Evolutionary conservation across 192 early-diverging fungal genomes (phyloP), one percentile per base, ranked within the genome.

Genomic region (Diversispora eburnea): DNA sequence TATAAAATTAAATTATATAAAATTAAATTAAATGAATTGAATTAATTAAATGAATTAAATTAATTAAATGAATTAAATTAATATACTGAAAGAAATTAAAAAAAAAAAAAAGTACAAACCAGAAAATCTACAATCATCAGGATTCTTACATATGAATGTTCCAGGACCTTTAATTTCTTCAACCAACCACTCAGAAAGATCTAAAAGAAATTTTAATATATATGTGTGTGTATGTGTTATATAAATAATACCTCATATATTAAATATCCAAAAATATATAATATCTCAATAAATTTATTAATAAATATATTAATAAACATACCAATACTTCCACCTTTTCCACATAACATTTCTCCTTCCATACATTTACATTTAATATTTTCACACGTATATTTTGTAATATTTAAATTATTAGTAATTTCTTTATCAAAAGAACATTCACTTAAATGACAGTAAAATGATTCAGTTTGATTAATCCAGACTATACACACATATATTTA

Each of bases 381-480:
- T 22, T 86, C 70, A 77, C 95, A 97, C 10, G 76, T 72, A 75
- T 91, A 91, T 3, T 75, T 77, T 6, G 92, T 92, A 17, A 67
- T 70, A 68, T 90, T 89, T 42, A 72, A 55, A n/a, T 86, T 77
- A 64, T 83, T 80, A 33, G 78, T 80, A 25, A 75, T 79, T 69
- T 88, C 84, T 79, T 90, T 84, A 15, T 68, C 79, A 74, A 93
- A 90, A 4, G 76, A 60, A 75, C 95, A 97, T n/a, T 89, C 82
- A 66, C 87, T 82, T 43, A 97, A 77, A 60, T 90, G 81, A 77
- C 95, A 97, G 76, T 89, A 97, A 80, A 97, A 97, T n/a, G 92
- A 92, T 76, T 97, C 93, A 42, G 84, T 83, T 55, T 90, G 85
- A 54, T 87, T 92, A 5, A 91, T 87, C 95, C 95, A 97, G 75